phyloP scores from a whole-genome alignment of 1,139 yeast species.

The Lodderomyces parapsilosis region DNA sequence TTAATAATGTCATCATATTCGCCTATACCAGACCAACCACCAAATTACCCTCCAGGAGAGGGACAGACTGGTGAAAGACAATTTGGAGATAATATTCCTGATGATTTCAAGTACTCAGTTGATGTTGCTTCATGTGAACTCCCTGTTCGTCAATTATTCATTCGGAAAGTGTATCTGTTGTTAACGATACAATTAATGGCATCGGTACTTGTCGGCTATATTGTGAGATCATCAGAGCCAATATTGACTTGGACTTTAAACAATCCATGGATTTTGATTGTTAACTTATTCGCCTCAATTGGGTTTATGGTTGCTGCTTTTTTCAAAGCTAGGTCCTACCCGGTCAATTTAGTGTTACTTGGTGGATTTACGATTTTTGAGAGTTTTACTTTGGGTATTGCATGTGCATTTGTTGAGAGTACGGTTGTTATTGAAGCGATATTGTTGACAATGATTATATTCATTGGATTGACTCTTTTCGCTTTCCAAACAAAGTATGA shows the following conservation, averaged over 20 bases:
- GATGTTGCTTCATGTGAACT: slow-evolving; percentile 77
- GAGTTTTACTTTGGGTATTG: slow-evolving; percentile 69
- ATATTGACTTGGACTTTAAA: slow-evolving; percentile 58
- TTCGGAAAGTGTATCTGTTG: slow-evolving; percentile 77
- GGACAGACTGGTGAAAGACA: slow-evolving; percentile 19
- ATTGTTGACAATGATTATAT: slow-evolving; percentile 64
- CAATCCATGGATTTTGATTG: slow-evolving; percentile 61
- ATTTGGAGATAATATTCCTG: slow-evolving; percentile 53
- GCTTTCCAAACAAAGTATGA: slow-evolving; percentile 85
- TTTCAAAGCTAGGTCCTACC: slow-evolving; percentile 63
- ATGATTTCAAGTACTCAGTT: slow-evolving; percentile 83
- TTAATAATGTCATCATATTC: slow-evolving; percentile 6
- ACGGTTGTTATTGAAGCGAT: slow-evolving; percentile 70
- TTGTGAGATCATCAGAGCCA: slow-evolving; percentile 47
- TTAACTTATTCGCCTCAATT: slow-evolving; percentile 58
- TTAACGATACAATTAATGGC: slow-evolving; percentile 61
- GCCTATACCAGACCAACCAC: slow-evolving; percentile 11
- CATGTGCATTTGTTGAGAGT: slow-evolving; percentile 64
- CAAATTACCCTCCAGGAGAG: slow-evolving; percentile 9
- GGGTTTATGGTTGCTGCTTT: slow-evolving; percentile 62
- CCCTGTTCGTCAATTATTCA: slow-evolving; percentile 70
- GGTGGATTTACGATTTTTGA: slow-evolving; percentile 72
- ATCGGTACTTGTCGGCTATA: slow-evolving; percentile 60
- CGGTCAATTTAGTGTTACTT: slow-evolving; percentile 56
- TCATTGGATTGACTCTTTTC: slow-evolving; percentile 71